phyloP scores from a whole-genome alignment of 2,329 filamentous ascomycete genomes.

The Sporothrix euskadiensis region DNA sequence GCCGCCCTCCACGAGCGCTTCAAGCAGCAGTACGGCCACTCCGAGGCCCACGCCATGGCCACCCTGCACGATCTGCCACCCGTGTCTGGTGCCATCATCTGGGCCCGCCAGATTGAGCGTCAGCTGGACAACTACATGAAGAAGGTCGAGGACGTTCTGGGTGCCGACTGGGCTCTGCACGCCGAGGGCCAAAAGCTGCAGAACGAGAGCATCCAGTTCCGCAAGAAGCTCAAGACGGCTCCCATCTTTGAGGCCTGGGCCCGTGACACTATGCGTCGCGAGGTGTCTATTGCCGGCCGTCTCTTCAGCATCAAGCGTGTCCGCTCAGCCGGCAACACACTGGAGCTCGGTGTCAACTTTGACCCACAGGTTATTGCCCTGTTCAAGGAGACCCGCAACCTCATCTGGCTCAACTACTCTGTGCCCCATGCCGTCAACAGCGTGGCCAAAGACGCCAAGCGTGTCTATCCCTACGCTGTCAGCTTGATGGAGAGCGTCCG shows the following conservation, averaged over 20 bases:
- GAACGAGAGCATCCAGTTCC: constrained; percentile 87
- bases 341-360: constrained; percentile 93
- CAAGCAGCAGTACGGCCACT: constrained; percentile 98
- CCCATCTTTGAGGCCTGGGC: constrained; percentile 97
- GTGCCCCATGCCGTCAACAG: constrained; percentile 94
- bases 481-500: constrained; percentile 99
- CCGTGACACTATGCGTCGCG: constrained; percentile 80
- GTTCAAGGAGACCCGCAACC: constrained; percentile 97
- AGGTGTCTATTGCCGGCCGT: constrained; percentile 87
- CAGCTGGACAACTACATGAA: constrained; percentile 97
- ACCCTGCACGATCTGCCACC: constrained; percentile 94
- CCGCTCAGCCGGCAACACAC: constrained; percentile 81
- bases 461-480: constrained; percentile 96
- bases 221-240: constrained; percentile 91
- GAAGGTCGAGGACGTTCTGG: constrained; percentile 97
- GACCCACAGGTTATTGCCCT: constrained; percentile 95
- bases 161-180: constrained; percentile 91
- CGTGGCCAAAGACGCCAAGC: constrained; percentile 96
- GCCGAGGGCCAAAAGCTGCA: constrained; percentile 92
- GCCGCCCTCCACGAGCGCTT: constrained; percentile 91
- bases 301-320: constrained; percentile 89
- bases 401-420: constrained; percentile 91
- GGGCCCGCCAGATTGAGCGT: constrained; percentile 94
- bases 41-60: constrained; percentile 96
- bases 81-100: constrained; percentile 95